These are phyloP conservation scores for Penicillium angulare DNA, from an alignment of 495 filamentous ascomycete genomes.

Conservation along the genomic window DNA sequence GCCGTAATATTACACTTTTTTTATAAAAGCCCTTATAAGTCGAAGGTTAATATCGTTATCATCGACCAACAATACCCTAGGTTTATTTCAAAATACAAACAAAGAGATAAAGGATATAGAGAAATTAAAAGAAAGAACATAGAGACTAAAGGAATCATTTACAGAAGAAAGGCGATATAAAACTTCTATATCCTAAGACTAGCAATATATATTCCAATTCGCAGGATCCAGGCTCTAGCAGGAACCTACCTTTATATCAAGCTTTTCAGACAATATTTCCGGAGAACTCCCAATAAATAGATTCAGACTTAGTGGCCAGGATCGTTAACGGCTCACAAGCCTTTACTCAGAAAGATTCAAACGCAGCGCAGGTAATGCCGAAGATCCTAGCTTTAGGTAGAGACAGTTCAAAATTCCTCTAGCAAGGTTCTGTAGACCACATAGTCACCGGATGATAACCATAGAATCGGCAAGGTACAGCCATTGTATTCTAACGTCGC, in stretches of 20 bases:
- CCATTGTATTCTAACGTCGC: background rate
- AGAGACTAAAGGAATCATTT: background rate
- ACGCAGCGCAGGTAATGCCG: background rate
- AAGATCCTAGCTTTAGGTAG: background rate
- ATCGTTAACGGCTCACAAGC: background rate
- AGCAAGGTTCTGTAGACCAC: slow-evolving; percentile 60
- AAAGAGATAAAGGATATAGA: background rate
- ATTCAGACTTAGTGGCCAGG: background rate
- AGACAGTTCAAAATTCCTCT: slow-evolving; percentile 44
- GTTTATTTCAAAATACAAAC: background rate
- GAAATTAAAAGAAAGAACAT: background rate
- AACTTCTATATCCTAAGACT: background rate
- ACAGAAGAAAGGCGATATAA: background rate
- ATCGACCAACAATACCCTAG: slow-evolving; percentile 61
- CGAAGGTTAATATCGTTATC: slow-evolving; percentile 73
- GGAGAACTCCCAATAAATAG: background rate
- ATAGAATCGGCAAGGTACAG: slow-evolving; percentile 25
- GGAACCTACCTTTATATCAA: background rate
- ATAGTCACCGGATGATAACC: slow-evolving; percentile 45
- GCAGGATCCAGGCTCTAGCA: background rate
- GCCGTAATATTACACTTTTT: slow-evolving; percentile 35
- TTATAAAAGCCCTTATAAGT: slow-evolving; percentile 57
- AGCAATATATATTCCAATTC: background rate
- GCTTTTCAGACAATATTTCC: background rate
- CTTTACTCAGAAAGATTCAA: background rate